Evolutionary conservation across 2,329 filamentous ascomycete species (phyloP).

Genomic region (Colletotrichum sp.): DNA sequence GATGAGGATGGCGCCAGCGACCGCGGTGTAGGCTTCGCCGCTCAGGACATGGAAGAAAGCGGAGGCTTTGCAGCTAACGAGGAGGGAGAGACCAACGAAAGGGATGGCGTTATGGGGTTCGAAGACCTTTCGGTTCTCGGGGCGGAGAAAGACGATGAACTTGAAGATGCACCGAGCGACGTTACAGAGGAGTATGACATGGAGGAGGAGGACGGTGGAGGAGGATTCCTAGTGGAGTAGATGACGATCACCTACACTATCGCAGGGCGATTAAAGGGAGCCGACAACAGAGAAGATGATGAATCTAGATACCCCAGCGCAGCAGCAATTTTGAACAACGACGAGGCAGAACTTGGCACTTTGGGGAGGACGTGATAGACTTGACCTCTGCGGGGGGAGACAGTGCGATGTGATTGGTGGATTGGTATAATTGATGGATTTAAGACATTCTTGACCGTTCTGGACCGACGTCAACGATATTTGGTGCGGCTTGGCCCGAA

Average conservation of each 20-base stretch:
- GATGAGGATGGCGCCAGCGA: neutral
- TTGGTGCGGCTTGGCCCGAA: neutral
- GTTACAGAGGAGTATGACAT: slow-evolving; percentile 49
- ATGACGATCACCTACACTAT: neutral
- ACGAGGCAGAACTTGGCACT: neutral
- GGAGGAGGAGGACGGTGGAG: slow-evolving; percentile 46
- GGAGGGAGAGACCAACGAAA: neutral
- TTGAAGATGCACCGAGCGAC: slow-evolving; percentile 42
- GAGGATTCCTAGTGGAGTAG: slow-evolving; percentile 49
- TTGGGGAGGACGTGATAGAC: neutral
- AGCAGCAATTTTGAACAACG: neutral
- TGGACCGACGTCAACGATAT: neutral
- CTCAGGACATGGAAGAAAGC: neutral
- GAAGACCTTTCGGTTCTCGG: neutral
- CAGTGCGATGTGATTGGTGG: neutral
- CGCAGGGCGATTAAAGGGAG: neutral
- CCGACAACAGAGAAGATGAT: neutral
- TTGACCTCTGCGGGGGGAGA: neutral
- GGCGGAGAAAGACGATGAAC: slow-evolving; percentile 30
- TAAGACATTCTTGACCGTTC: neutral
- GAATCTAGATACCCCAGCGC: neutral
- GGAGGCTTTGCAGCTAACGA: neutral
- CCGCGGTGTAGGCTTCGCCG: neutral
- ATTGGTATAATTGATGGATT: neutral
- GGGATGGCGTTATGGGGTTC: neutral